A percentile compares a stretch with the other conserved stretches of the same genome.
Evolutionary conservation across 169 alveolate species (phyloP).

Genomic region (Plasmodium relictum): DNA sequence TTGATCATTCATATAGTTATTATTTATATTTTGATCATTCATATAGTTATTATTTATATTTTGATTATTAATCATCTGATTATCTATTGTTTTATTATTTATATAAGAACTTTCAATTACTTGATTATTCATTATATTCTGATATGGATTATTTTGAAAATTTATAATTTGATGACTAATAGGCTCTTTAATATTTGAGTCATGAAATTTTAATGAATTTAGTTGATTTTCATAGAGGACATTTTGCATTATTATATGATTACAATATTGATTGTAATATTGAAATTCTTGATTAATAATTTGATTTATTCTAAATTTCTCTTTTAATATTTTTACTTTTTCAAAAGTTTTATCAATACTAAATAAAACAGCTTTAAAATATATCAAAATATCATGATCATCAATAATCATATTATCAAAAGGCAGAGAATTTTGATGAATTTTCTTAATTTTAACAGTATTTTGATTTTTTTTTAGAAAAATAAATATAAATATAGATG

Average conservation of each 20-base stretch:
- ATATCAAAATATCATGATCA: conserved; percentile 32
- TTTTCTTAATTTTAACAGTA: conserved; percentile 12
- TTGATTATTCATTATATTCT: too few relatives aligned
- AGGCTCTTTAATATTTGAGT: background rate
- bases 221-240: background rate
- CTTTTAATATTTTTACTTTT: conserved; percentile 36
- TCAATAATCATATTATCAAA: conserved; percentile 29
- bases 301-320: conserved; percentile 18
- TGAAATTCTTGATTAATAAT: conserved; percentile 31
- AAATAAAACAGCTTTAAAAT: conserved; percentile 53
- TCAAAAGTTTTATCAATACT: conserved; percentile 53
- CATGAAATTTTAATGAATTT: conserved; percentile 5
- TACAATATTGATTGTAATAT: conserved; percentile 18
- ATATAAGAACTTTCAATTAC: too few relatives aligned
- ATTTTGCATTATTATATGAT: conserved; percentile 16
- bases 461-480: conserved; percentile 50
- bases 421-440: conserved; percentile 9
- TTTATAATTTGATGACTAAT: too few relatives aligned
- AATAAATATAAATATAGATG: conserved; percentile 47
- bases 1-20: background rate
- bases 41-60: background rate
- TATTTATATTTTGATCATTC: background rate
- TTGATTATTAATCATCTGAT: background rate
- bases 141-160: too few relatives aligned
- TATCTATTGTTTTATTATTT: background rate